These are phyloP conservation scores for Sabuloglossum arenarium DNA, from an alignment of 495 filamentous ascomycete genomes.

Conservation along the genomic window DNA sequence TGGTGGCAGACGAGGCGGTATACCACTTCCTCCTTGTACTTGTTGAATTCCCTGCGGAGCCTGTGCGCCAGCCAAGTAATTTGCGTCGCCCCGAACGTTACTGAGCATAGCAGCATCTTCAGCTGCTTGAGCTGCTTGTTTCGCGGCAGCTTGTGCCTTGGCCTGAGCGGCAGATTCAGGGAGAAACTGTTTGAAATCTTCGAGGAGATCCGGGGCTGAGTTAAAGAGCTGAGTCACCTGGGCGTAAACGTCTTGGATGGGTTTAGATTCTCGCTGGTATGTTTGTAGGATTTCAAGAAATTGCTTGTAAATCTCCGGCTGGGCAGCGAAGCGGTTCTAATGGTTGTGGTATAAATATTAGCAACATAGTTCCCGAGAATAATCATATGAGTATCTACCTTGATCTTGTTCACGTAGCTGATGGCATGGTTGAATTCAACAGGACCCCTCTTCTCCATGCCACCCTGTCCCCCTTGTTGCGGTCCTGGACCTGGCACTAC, in stretches of 20 bases:
- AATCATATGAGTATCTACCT: conserved; percentile 32
- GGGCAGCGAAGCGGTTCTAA: conserved; percentile 77
- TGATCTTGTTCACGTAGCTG: conserved; percentile 99
- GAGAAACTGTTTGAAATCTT: conserved; percentile 98
- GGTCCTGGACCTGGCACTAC: conserved; percentile 10
- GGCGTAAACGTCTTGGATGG: conserved; percentile 94
- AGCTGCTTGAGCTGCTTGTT: conserved; percentile 39
- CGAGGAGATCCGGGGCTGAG: conserved; percentile 83
- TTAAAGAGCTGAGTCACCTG: conserved; percentile 93
- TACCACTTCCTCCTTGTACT: conserved; percentile 17
- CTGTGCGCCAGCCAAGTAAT: conserved; percentile 19
- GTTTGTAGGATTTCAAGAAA: conserved; percentile 98
- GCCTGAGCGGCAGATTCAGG: conserved; percentile 89
- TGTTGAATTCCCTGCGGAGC: conserved; percentile 20
- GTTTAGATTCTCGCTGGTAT: conserved; percentile 94
- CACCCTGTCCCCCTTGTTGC: conserved; percentile 32
- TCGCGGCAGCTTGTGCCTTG: conserved; percentile 46
- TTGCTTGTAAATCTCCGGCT: conserved; percentile 97
- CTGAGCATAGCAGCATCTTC: conserved; percentile 45
- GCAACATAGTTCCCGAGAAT: background rate
- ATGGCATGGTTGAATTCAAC: conserved; percentile 99
- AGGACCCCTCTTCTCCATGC: conserved; percentile 68
- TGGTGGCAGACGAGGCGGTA: conserved; percentile 65
- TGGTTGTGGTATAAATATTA: background rate
- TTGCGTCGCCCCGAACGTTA: conserved; percentile 32